phyloP scores from a whole-genome alignment of 345 rosid species.

The Populus tremula region DNA sequence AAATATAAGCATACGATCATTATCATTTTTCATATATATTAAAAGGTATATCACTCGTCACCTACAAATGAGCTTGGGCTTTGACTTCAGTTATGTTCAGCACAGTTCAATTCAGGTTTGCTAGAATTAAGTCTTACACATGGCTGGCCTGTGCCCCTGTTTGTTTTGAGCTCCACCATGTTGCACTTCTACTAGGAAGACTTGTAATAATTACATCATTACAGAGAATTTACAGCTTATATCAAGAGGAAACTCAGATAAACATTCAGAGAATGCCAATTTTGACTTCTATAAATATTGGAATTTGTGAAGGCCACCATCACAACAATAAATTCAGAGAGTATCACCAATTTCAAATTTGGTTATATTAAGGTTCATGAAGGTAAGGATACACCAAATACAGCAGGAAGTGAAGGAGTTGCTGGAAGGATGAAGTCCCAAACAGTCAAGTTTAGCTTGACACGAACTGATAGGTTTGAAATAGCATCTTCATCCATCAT shows the following conservation, averaged over 20 bases:
- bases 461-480: constrained; percentile 72
- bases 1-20: neutral
- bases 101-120: neutral
- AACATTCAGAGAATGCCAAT: neutral
- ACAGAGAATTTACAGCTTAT: neutral
- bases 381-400: constrained; percentile 81
- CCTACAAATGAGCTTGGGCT: neutral
- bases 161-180: neutral
- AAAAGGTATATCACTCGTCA: neutral
- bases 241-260: neutral
- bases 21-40: neutral
- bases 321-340: neutral
- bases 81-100: neutral
- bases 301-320: too few relatives aligned
- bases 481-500: constrained; percentile 97
- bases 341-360: constrained; percentile 3
- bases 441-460: constrained; percentile 79
- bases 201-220: neutral
- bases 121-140: neutral
- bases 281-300: too few relatives aligned
- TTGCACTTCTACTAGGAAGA: neutral
- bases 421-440: constrained; percentile 88
- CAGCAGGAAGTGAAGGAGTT: constrained; percentile 96
- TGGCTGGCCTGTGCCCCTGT: neutral
- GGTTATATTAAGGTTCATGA: neutral